These are phyloP conservation scores for Schizosaccharomyces lindneri DNA, from an alignment of 805 yeast genomes.

Conservation along the genomic window DNA sequence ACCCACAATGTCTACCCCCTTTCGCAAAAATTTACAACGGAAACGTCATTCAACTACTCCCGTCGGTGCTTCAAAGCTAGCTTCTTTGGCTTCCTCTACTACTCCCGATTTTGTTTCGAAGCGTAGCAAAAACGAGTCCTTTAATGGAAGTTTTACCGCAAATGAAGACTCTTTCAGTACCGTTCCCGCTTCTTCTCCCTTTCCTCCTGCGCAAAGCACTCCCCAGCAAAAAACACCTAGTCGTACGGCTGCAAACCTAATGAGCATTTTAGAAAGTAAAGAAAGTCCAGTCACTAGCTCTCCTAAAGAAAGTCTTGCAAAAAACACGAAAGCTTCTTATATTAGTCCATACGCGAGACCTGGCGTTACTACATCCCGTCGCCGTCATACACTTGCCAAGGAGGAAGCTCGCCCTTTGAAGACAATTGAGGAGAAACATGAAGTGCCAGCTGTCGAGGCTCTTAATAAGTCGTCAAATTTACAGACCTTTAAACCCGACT, in stretches of 20 bases:
- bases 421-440: neutral
- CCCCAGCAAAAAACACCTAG: neutral
- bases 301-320: neutral
- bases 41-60: neutral
- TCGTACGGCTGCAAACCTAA: neutral
- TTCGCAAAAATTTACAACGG: neutral
- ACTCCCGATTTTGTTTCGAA: neutral
- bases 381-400: neutral
- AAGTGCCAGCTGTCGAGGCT: neutral
- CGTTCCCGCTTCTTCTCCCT: neutral
- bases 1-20: constrained; percentile 1
- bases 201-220: neutral
- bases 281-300: neutral
- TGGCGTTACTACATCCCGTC: neutral
- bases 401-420: neutral
- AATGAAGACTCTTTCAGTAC: neutral
- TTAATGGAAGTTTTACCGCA: neutral
- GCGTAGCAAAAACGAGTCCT: neutral
- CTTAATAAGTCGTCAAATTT: neutral
- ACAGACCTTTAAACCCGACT: neutral
- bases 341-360: neutral
- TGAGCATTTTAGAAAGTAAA: neutral
- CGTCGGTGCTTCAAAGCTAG: neutral
- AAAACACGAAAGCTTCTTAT: neutral
- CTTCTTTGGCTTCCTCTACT: neutral